phyloP scores from a whole-genome alignment of 371 early-diverging fungal genomes.

The Haplosporangium sp. region DNA sequence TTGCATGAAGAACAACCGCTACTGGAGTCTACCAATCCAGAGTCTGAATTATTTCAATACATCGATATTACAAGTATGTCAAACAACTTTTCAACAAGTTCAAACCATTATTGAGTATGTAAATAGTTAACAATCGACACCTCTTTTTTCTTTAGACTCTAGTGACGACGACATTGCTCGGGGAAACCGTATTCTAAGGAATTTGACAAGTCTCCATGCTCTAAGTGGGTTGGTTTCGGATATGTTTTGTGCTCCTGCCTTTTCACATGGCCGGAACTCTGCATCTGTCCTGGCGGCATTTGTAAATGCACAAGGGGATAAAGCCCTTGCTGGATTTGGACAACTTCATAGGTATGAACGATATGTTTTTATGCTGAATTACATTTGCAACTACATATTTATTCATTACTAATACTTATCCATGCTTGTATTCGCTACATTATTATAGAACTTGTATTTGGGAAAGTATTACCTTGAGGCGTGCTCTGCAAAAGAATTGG shows the following conservation, averaged over 20 bases:
- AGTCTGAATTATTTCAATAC: conserved; percentile 38
- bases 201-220: conserved; percentile 72
- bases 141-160: conserved; percentile 33
- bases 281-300: conserved; percentile 73
- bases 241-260: conserved; percentile 73
- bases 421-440: background rate
- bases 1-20: conserved; percentile 55
- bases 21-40: conserved; percentile 20
- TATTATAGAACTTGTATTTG: conserved; percentile 69
- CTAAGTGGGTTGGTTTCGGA: conserved; percentile 79
- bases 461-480: conserved; percentile 74
- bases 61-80: conserved; percentile 45
- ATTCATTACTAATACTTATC: background rate
- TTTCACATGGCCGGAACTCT: conserved; percentile 76
- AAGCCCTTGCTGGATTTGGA: conserved; percentile 69
- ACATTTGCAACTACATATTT: background rate
- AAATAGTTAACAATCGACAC: background rate
- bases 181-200: conserved; percentile 68
- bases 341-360: conserved; percentile 72
- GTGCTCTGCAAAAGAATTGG: conserved; percentile 78
- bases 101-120: background rate
- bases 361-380: background rate
- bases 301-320: conserved; percentile 61
- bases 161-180: conserved; percentile 60
- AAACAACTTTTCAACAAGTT: background rate